Base-by-base conservation (phyloP, 2,329 filamentous ascomycete species). In the Sporothrix phasma region DNA sequence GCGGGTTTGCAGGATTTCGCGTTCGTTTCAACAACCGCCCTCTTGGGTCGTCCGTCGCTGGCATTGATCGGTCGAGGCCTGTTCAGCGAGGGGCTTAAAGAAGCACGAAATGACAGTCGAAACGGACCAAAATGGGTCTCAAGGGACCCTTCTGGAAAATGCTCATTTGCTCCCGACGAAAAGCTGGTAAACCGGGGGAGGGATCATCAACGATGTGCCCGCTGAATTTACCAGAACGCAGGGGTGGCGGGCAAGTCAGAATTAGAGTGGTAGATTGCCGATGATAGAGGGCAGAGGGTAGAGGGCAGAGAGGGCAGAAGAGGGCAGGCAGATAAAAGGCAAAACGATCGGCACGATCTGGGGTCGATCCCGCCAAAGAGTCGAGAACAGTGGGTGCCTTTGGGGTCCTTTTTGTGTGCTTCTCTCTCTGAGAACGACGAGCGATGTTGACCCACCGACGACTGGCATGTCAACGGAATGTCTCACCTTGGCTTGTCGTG, bases 381-480 rank as follows among this genome's bases (percentile, higher is more conserved):
- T n/a, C n/a, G n/a, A n/a, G n/a, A n/a, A n/a, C n/a, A n/a, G n/a
- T n/a, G n/a, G n/a, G n/a, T n/a, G n/a, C n/a, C n/a, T n/a, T n/a
- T n/a, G n/a, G n/a, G n/a, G n/a, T n/a, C n/a, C n/a, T n/a, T n/a
- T n/a, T n/a, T n/a, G n/a, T n/a, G n/a, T n/a, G n/a, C n/a, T n/a
- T n/a, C n/a, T n/a, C n/a, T n/a, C n/a, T n/a, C n/a, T n/a, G n/a
- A n/a, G n/a, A n/a, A n/a, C n/a, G n/a, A n/a, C n/a, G n/a, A n/a
- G n/a, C n/a, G n/a, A n/a, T n/a, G n/a, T n/a, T n/a, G n/a, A n/a
- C n/a, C n/a, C 41, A n/a, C 17, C 41, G 17, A 17, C 15, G 10
- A 56, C 51, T 39, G 51, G 51, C 31, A 56, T 56, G 51, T 31
- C 51, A 56, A 56, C 31, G 51, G 31, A 54, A 39, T 56, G 51